Evolutionary conservation across 2,329 filamentous ascomycete genomes (phyloP).

Genomic region (Amphichorda felina): DNA sequence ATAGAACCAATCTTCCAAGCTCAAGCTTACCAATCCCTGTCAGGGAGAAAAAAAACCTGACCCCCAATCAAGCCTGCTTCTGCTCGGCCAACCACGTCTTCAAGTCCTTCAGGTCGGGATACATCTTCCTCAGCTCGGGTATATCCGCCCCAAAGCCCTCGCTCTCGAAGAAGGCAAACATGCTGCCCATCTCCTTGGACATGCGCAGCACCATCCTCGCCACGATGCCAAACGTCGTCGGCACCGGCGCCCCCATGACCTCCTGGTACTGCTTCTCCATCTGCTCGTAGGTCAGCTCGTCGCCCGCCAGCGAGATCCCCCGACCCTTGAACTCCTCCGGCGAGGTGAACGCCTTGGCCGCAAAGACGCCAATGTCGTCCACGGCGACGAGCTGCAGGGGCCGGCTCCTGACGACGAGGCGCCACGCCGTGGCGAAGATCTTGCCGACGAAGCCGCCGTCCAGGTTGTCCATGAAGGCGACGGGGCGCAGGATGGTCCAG

Average conservation of each 20-base stretch:
- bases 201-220: conserved; percentile 12
- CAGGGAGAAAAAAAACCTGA: too few species aligned
- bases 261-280: conserved; percentile 17
- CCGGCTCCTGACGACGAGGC: conserved; percentile 14
- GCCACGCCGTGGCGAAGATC: conserved; percentile 19
- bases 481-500: conserved; percentile 24
- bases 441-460: conserved; percentile 15
- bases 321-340: conserved; percentile 16
- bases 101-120: conserved; percentile 15
- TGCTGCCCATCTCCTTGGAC: conserved; percentile 18
- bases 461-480: conserved; percentile 28
- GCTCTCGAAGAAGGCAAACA: conserved; percentile 24
- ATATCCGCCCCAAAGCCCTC: conserved; percentile 23
- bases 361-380: conserved; percentile 26
- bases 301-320: conserved; percentile 25
- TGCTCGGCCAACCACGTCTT: conserved; percentile 7
- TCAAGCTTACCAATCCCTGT: too few species aligned
- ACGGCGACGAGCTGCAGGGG: conserved; percentile 21
- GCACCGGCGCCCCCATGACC: conserved; percentile 15
- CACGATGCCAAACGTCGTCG: conserved; percentile 16
- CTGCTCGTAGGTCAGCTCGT: conserved; percentile 23
- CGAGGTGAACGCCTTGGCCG: conserved; percentile 19
- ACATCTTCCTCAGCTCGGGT: conserved; percentile 10
- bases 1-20: too few species aligned
- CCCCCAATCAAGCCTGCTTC: too few species aligned